Percentiles rank a stretch among this genome's conserved stretches.
phyloP scores from a whole-genome alignment of 2,329 filamentous ascomycete species.

The Clarireedia sp. region DNA sequence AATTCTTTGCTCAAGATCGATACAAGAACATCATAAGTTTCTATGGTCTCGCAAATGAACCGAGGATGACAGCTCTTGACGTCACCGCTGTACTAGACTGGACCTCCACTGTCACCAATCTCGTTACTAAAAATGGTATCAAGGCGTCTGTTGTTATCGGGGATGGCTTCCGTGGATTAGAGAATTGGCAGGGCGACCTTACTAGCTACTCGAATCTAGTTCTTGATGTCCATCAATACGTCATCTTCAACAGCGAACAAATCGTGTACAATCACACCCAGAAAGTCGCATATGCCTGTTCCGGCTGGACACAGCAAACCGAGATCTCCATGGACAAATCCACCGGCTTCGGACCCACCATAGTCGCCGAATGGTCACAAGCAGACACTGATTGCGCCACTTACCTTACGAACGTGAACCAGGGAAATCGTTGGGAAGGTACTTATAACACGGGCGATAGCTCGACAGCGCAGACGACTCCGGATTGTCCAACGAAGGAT shows the following conservation, averaged over 20 bases:
- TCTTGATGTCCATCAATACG: constrained; percentile 97
- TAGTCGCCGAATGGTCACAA: constrained; percentile 96
- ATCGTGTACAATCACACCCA: constrained; percentile 72
- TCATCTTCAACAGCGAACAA: constrained; percentile 91
- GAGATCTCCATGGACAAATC: constrained; percentile 60
- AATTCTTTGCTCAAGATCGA: constrained; percentile 87
- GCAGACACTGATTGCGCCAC: constrained; percentile 90
- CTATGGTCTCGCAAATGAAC: constrained; percentile 93
- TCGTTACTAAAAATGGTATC: constrained; percentile 72
- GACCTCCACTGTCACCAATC: constrained; percentile 64
- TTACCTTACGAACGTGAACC: constrained; percentile 81
- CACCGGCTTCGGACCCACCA: constrained; percentile 83
- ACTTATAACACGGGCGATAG: constrained; percentile 64
- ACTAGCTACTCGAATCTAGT: constrained; percentile 64
- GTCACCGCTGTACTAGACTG: constrained; percentile 63
- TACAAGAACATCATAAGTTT: constrained; percentile 89
- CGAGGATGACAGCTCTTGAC: constrained; percentile 69
- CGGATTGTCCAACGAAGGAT: constrained; percentile 66
- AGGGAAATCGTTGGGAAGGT: constrained; percentile 86
- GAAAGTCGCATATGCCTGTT: constrained; percentile 82
- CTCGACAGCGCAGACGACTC: constrained; percentile 48
- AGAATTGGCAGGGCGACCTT: constrained; percentile 83
- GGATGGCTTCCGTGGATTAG: constrained; percentile 87
- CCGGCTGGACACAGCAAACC: constrained; percentile 77
- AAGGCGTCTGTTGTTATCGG: constrained; percentile 72